Conservation (phyloP, 2,329 filamentous ascomycete genomes). For the Aspergillus clavatus region DNA sequence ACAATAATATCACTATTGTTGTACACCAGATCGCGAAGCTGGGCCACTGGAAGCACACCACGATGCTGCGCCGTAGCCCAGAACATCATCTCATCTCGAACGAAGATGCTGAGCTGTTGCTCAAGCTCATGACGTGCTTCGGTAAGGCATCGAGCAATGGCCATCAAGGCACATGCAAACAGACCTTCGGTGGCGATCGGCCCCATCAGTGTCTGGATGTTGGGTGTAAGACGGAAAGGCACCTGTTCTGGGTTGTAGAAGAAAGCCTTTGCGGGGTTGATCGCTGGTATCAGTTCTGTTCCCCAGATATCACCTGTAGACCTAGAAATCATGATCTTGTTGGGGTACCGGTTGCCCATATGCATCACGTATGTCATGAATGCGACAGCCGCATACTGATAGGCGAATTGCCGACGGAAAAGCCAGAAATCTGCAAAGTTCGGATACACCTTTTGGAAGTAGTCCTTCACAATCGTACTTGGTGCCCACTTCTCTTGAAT, state of each 20-base stretch:
- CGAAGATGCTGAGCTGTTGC: slow-evolving; percentile 88
- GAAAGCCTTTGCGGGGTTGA: slow-evolving; percentile 76
- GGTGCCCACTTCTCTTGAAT: slow-evolving; percentile 94
- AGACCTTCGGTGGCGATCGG: slow-evolving; percentile 94
- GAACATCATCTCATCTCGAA: slow-evolving; percentile 95
- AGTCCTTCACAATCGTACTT: slow-evolving; percentile 73
- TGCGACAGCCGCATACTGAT: slow-evolving; percentile 88
- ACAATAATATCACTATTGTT: slow-evolving; percentile 87
- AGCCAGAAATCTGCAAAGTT: slow-evolving; percentile 95
- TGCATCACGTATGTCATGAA: slow-evolving; percentile 99
- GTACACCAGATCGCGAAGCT: slow-evolving; percentile 74
- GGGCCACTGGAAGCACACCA: slow-evolving; percentile 57
- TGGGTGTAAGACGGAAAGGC: slow-evolving; percentile 94
- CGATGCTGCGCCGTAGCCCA: slow-evolving; percentile 86
- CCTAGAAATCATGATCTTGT: slow-evolving; percentile 88
- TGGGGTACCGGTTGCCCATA: slow-evolving; percentile 92
- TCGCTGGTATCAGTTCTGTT: slow-evolving; percentile 84
- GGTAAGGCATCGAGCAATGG: slow-evolving; percentile 87
- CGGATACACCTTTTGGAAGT: slow-evolving; percentile 83
- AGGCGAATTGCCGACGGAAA: slow-evolving; percentile 94
- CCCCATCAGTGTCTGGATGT: slow-evolving; percentile 92
- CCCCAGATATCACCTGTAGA: slow-evolving; percentile 92
- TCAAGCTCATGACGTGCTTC: slow-evolving; percentile 81
- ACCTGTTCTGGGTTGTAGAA: slow-evolving; percentile 96
- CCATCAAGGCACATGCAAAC: slow-evolving; percentile 92